Percentiles rank a stretch among this genome's conserved stretches.
Evolutionary conservation across 1,139 yeast genomes (phyloP).

Genomic region (Kodamaea sp.): DNA sequence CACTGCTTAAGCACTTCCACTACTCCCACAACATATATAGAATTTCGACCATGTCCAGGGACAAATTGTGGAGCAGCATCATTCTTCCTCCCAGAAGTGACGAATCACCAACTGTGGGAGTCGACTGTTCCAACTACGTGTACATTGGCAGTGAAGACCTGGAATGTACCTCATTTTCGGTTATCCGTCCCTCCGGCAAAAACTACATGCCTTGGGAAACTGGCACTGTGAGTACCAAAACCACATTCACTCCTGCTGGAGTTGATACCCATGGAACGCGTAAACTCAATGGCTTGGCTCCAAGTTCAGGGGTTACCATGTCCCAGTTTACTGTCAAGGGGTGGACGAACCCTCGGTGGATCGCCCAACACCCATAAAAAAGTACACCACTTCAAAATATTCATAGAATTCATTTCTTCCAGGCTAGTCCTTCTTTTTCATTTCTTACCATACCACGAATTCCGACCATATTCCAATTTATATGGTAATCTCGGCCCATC

Average conservation of each 20-base stretch:
- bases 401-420: slow-evolving; percentile 6
- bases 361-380: slow-evolving; percentile 7
- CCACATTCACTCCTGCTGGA: slow-evolving; percentile 39
- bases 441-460: too few relatives aligned
- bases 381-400: background rate
- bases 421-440: slow-evolving; percentile 4
- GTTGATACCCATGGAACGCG: slow-evolving; percentile 23
- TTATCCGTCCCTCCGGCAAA: slow-evolving; percentile 11
- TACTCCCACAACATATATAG: slow-evolving; percentile 26
- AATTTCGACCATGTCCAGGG: slow-evolving; percentile 40
- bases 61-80: slow-evolving; percentile 52
- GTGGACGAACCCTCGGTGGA: slow-evolving; percentile 55
- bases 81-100: slow-evolving; percentile 50
- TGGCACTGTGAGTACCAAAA: slow-evolving; percentile 5
- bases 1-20: slow-evolving; percentile 30
- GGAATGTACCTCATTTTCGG: slow-evolving; percentile 6
- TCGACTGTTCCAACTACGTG: slow-evolving; percentile 26
- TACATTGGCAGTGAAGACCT: slow-evolving; percentile 16
- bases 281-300: slow-evolving; percentile 35
- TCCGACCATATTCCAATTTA: too few relatives aligned
- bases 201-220: slow-evolving; percentile 42
- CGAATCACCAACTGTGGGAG: slow-evolving; percentile 26
- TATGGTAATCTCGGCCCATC: background rate
- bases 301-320: slow-evolving; percentile 40
- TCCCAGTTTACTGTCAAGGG: slow-evolving; percentile 55